These are phyloP conservation scores for Stephanocyclus meneghinianus DNA, from an alignment of 352 stramenopile genomes.

Conservation along the genomic window DNA sequence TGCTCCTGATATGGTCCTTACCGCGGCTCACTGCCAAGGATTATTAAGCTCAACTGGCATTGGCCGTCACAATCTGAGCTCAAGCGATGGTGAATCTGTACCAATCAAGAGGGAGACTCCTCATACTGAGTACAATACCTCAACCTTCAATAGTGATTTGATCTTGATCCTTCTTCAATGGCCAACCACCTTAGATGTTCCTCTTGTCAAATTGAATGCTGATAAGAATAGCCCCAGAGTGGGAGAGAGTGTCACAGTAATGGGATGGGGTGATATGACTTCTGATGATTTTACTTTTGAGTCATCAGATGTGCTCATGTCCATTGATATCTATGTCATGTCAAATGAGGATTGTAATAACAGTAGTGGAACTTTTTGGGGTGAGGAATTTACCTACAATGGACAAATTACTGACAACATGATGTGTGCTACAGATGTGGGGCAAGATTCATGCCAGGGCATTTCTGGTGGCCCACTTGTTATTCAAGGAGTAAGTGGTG, in stretches of 20 bases:
- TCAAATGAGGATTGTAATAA: slow-evolving; percentile 5
- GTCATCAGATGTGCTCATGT: neutral
- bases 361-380: neutral
- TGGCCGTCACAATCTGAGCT: neutral
- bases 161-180: neutral
- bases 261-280: slow-evolving; percentile 1
- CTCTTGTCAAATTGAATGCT: slow-evolving; percentile 1
- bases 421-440: neutral
- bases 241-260: neutral
- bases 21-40: neutral
- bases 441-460: neutral
- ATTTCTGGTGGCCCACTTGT: neutral
- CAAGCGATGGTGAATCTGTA: neutral
- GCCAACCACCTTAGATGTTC: neutral
- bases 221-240: neutral
- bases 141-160: neutral
- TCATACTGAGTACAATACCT: neutral
- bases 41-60: too few relatives aligned
- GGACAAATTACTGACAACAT: neutral
- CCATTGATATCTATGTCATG: neutral
- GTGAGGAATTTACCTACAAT: neutral
- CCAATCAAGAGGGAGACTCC: neutral
- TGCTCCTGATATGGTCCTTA: neutral
- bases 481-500: too few relatives aligned
- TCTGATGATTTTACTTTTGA: neutral